Conservation (phyloP, 257 asterid species). For the Fraxinus americana region DNA sequence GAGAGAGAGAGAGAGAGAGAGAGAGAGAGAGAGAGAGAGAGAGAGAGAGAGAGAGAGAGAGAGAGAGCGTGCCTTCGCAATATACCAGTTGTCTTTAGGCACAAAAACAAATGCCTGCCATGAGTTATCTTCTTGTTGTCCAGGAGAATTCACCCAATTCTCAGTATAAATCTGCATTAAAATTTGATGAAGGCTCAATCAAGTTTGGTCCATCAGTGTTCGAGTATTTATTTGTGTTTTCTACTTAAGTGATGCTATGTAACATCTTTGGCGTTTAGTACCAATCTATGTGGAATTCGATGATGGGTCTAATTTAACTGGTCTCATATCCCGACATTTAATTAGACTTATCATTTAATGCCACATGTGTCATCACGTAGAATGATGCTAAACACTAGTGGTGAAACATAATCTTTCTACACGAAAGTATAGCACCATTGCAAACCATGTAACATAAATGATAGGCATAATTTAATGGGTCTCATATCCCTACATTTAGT, state of each 20-base stretch:
- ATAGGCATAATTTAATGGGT: no score
- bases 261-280: neutral
- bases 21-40: no score
- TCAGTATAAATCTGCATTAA: conserved; percentile 85
- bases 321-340: no score
- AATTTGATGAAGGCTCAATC: conserved; percentile 24
- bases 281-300: no score
- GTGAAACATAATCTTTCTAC: no score
- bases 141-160: conserved; percentile 98
- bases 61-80: conserved; percentile 68
- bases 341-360: neutral
- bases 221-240: neutral
- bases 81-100: conserved; percentile 89
- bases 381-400: no score
- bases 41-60: no score
- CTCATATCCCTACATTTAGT: no score
- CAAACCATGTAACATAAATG: no score
- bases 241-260: neutral
- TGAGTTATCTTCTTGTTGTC: conserved; percentile 96
- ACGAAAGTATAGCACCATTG: no score
- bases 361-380: no score
- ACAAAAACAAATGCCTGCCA: conserved; percentile 95
- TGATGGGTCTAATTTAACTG: no score
- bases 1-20: conserved; percentile 23
- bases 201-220: conserved; percentile 15